These are phyloP conservation scores for Talaromyces sp. DNA, from an alignment of 2,329 filamentous ascomycete genomes.

Conservation along the genomic window DNA sequence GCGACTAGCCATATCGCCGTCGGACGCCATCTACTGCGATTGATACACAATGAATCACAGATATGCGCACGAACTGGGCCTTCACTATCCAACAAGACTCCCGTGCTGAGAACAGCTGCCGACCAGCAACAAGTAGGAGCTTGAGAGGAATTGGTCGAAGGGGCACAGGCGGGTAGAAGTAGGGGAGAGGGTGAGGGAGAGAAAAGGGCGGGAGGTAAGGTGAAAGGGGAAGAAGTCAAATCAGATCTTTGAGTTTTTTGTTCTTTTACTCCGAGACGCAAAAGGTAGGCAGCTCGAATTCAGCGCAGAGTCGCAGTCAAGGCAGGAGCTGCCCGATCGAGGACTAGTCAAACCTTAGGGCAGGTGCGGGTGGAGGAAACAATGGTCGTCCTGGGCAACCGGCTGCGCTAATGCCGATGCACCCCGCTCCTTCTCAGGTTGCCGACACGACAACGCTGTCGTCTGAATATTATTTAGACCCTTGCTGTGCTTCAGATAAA, in stretches of 20 bases:
- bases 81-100: slow-evolving; percentile 1
- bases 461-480: not conserved
- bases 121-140: slow-evolving; percentile 15
- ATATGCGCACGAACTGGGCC: slow-evolving; percentile 1
- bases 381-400: slow-evolving; percentile 15
- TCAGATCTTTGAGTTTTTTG: not conserved
- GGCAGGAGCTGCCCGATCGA: slow-evolving; percentile 10
- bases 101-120: slow-evolving; percentile 11
- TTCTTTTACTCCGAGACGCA: slow-evolving; percentile 1
- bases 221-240: not conserved
- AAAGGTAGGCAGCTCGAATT: not conserved
- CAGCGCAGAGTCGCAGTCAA: not conserved
- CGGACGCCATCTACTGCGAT: slow-evolving; percentile 38
- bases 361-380: slow-evolving; percentile 4
- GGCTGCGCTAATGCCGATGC: slow-evolving; percentile 12
- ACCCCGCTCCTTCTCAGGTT: not conserved
- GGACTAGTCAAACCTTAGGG: slow-evolving; percentile 5
- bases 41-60: not conserved
- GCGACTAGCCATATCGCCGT: slow-evolving; percentile 64
- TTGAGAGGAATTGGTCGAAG: slow-evolving; percentile 4
- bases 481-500: not conserved
- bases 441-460: not conserved
- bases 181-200: not conserved
- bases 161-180: not conserved
- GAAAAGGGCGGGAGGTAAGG: slow-evolving; percentile 1